phyloP scores from a whole-genome alignment of 352 stramenopile species.

The Phytophthora kernoviae region DNA sequence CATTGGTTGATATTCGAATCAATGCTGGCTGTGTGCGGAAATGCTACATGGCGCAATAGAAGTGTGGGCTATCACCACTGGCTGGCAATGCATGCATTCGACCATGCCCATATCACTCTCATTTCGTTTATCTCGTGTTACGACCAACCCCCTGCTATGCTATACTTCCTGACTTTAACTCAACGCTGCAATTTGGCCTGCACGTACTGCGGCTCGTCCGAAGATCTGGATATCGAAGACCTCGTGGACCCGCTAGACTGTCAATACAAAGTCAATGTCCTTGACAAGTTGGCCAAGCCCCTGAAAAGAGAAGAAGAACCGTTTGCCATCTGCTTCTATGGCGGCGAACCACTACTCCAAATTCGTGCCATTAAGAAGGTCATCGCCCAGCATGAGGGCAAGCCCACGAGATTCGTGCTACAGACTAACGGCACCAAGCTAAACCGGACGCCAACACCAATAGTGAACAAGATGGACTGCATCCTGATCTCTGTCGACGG shows the following conservation, averaged over 20 bases:
- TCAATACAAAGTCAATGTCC: slow-evolving; percentile 27
- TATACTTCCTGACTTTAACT: slow-evolving; percentile 35
- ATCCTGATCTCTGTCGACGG: slow-evolving; percentile 46
- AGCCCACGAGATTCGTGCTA: slow-evolving; percentile 24
- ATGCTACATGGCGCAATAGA: neutral
- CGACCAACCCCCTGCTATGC: slow-evolving; percentile 3
- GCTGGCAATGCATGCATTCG: neutral
- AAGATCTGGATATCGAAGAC: slow-evolving; percentile 39
- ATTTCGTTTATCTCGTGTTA: neutral
- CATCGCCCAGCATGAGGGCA: slow-evolving; percentile 34
- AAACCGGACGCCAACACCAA: slow-evolving; percentile 30
- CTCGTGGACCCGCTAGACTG: slow-evolving; percentile 27
- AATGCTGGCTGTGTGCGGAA: too few species aligned
- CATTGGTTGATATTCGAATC: too few species aligned
- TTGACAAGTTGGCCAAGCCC: slow-evolving; percentile 24
- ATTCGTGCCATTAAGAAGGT: slow-evolving; percentile 44
- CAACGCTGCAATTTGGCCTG: slow-evolving; percentile 42
- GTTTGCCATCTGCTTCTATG: slow-evolving; percentile 45
- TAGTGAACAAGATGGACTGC: slow-evolving; percentile 39
- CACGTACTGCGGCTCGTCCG: slow-evolving; percentile 43
- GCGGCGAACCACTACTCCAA: slow-evolving; percentile 40
- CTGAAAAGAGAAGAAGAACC: slow-evolving; percentile 27
- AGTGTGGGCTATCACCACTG: neutral
- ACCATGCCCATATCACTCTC: neutral
- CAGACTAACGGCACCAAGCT: slow-evolving; percentile 48